Evolutionary conservation across 2,329 filamentous ascomycete species (phyloP).

Genomic region (Emergomyces orientalis): DNA sequence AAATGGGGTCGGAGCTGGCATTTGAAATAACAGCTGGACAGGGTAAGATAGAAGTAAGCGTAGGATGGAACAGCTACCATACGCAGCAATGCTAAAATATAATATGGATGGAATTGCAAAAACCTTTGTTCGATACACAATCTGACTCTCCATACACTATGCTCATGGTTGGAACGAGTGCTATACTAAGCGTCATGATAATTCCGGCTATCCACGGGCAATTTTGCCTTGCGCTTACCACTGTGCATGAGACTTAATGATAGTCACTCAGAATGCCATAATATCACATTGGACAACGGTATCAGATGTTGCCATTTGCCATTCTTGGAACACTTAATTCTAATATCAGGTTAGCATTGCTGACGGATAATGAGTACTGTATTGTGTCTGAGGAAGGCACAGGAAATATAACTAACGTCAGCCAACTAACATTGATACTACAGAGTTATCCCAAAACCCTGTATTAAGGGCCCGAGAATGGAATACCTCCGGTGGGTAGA

Average conservation of each 20-base stretch:
- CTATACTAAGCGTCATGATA: neutral
- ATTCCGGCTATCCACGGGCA: neutral
- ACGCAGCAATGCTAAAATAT: neutral
- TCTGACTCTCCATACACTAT: neutral
- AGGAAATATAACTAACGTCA: neutral
- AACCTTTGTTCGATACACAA: neutral
- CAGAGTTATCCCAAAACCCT: too few relatives aligned
- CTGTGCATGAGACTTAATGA: too few relatives aligned
- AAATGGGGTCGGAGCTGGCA: neutral
- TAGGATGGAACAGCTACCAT: neutral
- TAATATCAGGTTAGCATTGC: neutral
- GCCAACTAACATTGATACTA: too few relatives aligned
- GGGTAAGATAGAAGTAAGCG: neutral
- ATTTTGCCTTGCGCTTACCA: neutral
- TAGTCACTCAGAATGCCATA: too few relatives aligned
- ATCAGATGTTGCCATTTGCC: neutral
- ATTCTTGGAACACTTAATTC: neutral
- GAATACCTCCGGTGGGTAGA: too few relatives aligned
- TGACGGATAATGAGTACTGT: neutral
- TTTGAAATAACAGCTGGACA: neutral
- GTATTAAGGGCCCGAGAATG: too few relatives aligned
- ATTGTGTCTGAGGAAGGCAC: neutral
- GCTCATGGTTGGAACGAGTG: too few relatives aligned
- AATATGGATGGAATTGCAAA: neutral
- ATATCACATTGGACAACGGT: neutral